phyloP scores from a whole-genome alignment of 2,329 filamentous ascomycete genomes.

The Aspergillus awamori region DNA sequence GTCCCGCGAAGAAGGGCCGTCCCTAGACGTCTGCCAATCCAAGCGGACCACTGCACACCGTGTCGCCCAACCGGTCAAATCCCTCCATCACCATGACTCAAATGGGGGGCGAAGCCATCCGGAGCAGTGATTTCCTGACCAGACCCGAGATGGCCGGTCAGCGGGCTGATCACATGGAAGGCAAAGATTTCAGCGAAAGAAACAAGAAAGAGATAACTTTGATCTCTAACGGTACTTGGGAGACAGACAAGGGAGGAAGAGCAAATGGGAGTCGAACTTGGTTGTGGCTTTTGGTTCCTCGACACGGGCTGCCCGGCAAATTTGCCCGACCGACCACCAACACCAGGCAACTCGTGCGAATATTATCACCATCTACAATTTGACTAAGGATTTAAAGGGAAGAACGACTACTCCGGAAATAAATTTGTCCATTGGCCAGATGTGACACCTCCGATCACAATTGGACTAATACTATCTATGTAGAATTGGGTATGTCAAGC shows the following conservation, averaged over 20 bases:
- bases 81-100: not conserved
- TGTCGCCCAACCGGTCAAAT: not conserved
- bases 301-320: not conserved
- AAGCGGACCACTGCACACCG: conserved; percentile 1
- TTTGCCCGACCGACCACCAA: not conserved
- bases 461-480: not conserved
- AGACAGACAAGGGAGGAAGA: too few relatives aligned
- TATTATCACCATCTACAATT: not conserved
- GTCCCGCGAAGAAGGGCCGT: not conserved
- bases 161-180: not conserved
- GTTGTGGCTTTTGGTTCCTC: too few relatives aligned
- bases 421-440: not conserved
- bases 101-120: not conserved
- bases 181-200: not conserved
- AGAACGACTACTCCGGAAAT: too few relatives aligned
- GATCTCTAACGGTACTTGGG: not conserved
- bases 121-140: not conserved
- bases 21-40: not conserved
- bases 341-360: not conserved
- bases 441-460: not conserved
- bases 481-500: conserved; percentile 20
- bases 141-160: not conserved
- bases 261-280: too few relatives aligned
- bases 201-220: conserved; percentile 9
- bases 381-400: too few relatives aligned